Percentiles rank a stretch among this genome's conserved stretches.
These are phyloP conservation scores for Angophora floribunda DNA, from an alignment of 345 rosid species.

Conservation along the genomic window DNA sequence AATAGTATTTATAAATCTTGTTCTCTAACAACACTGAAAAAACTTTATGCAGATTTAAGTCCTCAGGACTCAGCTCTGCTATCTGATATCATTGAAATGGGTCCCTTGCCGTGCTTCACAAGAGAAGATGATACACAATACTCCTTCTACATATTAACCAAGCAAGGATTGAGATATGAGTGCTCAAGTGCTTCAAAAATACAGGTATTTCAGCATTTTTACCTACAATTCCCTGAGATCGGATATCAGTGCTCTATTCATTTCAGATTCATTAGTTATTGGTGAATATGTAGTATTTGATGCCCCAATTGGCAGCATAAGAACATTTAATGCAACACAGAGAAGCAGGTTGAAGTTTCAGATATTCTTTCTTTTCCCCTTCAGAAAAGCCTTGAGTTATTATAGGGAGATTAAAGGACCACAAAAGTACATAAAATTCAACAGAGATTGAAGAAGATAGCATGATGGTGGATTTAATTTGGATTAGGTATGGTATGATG, in stretches of 20 bases:
- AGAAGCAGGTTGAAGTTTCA: neutral
- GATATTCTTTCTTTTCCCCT: neutral
- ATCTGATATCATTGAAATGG: conserved; percentile 75
- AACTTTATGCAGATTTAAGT: conserved; percentile 66
- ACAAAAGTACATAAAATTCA: neutral
- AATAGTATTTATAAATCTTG: neutral
- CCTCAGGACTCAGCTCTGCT: conserved; percentile 89
- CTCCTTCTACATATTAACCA: conserved; percentile 62
- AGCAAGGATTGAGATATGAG: conserved; percentile 75
- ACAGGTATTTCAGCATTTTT: conserved; percentile 35
- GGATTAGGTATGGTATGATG: neutral
- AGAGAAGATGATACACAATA: conserved; percentile 51
- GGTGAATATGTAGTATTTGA: neutral
- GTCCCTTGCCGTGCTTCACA: conserved; percentile 50
- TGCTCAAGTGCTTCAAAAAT: conserved; percentile 65
- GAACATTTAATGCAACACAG: neutral
- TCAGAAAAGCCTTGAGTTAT: neutral
- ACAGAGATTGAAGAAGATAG: neutral
- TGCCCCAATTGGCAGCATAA: neutral
- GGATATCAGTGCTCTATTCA: neutral
- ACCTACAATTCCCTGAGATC: neutral
- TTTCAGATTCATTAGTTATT: neutral
- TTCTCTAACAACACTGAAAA: neutral
- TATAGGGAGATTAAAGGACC: neutral
- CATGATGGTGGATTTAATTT: neutral